Conservation (phyloP, 805 yeast genomes). For the Saccharomycopsis vini region DNA sequence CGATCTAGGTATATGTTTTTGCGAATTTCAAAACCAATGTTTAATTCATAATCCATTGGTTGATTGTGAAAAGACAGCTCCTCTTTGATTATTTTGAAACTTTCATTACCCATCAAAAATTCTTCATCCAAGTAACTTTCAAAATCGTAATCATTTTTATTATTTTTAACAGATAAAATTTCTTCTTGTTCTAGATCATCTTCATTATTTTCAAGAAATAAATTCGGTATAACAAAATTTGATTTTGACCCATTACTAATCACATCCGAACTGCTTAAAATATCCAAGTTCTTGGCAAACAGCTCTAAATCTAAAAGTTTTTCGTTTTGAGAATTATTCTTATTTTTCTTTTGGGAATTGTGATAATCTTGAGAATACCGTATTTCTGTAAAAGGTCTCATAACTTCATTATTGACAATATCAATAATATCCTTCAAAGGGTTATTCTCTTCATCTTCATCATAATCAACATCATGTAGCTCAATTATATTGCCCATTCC, state of each 20-base stretch:
- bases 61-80: not conserved
- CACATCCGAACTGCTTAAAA: not conserved
- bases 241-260: not conserved
- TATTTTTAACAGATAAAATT: no score
- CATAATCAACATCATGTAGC: not conserved
- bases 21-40: slow-evolving; percentile 1
- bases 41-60: slow-evolving; percentile 1
- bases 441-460: no score
- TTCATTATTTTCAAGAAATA: not conserved
- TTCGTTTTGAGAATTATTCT: not conserved
- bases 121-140: not conserved
- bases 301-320: no score
- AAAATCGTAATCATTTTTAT: not conserved
- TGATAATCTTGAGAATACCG: not conserved
- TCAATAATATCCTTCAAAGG: no score
- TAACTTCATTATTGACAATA: no score
- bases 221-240: not conserved
- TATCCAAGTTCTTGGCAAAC: no score
- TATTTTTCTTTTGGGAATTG: not conserved
- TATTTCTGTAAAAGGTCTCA: not conserved
- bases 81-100: not conserved
- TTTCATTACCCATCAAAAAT: not conserved
- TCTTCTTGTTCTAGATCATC: not conserved
- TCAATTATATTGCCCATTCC: not conserved
- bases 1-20: no score